A percentile compares a stretch with the other conserved stretches of the same genome.
Evolutionary conservation across 2,329 filamentous ascomycete genomes (phyloP).

Genomic region (Nigrospora sphaerica): DNA sequence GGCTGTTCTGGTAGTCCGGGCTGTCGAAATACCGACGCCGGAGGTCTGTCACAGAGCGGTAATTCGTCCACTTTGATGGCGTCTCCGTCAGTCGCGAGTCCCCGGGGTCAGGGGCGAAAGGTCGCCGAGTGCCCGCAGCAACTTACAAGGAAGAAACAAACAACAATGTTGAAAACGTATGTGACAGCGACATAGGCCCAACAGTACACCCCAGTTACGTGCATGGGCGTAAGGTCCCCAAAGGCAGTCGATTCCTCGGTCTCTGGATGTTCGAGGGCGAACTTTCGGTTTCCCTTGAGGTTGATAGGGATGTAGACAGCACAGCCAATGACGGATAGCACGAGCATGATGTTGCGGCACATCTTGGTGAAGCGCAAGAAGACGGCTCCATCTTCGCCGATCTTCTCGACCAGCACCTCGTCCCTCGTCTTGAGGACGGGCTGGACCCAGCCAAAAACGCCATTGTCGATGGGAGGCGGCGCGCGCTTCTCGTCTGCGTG

Average conservation of each 20-base stretch:
- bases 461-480: slow-evolving; percentile 78
- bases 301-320: slow-evolving; percentile 79
- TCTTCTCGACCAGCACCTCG: slow-evolving; percentile 66
- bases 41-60: slow-evolving; percentile 64
- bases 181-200: slow-evolving; percentile 55
- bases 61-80: slow-evolving; percentile 65
- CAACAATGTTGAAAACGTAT: slow-evolving; percentile 62
- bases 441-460: slow-evolving; percentile 79
- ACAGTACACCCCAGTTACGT: slow-evolving; percentile 42
- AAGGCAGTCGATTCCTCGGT: slow-evolving; percentile 72
- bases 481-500: slow-evolving; percentile 86
- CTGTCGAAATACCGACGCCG: slow-evolving; percentile 77
- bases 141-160: slow-evolving; percentile 60
- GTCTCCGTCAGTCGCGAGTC: no score
- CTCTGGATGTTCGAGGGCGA: slow-evolving; percentile 78
- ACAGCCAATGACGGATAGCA: slow-evolving; percentile 66
- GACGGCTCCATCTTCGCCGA: slow-evolving; percentile 85
- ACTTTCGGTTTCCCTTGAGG: slow-evolving; percentile 24
- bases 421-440: slow-evolving; percentile 76
- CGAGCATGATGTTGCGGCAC: slow-evolving; percentile 83
- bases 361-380: slow-evolving; percentile 86
- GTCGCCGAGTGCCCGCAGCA: no score
- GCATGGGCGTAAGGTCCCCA: slow-evolving; percentile 46
- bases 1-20: slow-evolving; percentile 78
- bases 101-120: no score